A percentile compares a stretch with the other conserved stretches of the same genome.
phyloP scores from a whole-genome alignment of 345 rosid genomes.

The Brassica juncea region DNA sequence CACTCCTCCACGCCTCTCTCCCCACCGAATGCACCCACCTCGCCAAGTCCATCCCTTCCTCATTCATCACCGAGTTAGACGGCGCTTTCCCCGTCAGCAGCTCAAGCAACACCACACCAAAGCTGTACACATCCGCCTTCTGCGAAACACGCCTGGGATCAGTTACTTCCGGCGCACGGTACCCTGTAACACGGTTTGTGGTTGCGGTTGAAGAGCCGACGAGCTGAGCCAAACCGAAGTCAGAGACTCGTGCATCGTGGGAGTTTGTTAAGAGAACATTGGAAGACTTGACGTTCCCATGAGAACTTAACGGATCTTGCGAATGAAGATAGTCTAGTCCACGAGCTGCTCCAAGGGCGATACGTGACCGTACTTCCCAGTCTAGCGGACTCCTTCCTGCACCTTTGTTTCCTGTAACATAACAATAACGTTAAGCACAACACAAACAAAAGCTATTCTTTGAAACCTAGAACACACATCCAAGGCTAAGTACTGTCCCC shows the following conservation, averaged over 20 bases:
- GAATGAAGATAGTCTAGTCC: conserved; percentile 86
- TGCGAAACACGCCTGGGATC: conserved; percentile 87
- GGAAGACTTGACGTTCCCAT: conserved; percentile 92
- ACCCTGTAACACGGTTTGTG: conserved; percentile 81
- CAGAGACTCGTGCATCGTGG: conserved; percentile 83
- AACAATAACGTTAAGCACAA: background rate
- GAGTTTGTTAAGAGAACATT: conserved; percentile 76
- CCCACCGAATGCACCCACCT: conserved; percentile 94
- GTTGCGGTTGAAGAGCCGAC: conserved; percentile 68
- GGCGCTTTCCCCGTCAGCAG: conserved; percentile 90
- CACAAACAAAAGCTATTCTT: background rate
- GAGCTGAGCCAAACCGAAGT: conserved; percentile 85
- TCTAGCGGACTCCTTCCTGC: conserved; percentile 80
- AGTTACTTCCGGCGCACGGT: conserved; percentile 94
- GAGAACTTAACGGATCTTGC: conserved; percentile 76
- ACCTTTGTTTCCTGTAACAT: conserved; percentile 79
- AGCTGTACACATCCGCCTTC: conserved; percentile 95
- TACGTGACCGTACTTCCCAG: conserved; percentile 78
- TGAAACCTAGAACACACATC: background rate
- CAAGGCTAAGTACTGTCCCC: background rate
- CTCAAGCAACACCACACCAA: conserved; percentile 86
- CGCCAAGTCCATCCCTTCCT: conserved; percentile 92
- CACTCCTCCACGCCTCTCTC: conserved; percentile 82
- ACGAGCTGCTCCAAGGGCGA: conserved; percentile 84
- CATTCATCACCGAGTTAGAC: conserved; percentile 71